Conservation (phyloP, 2,329 filamentous ascomycete genomes). For the Huntiella moniliformis region DNA sequence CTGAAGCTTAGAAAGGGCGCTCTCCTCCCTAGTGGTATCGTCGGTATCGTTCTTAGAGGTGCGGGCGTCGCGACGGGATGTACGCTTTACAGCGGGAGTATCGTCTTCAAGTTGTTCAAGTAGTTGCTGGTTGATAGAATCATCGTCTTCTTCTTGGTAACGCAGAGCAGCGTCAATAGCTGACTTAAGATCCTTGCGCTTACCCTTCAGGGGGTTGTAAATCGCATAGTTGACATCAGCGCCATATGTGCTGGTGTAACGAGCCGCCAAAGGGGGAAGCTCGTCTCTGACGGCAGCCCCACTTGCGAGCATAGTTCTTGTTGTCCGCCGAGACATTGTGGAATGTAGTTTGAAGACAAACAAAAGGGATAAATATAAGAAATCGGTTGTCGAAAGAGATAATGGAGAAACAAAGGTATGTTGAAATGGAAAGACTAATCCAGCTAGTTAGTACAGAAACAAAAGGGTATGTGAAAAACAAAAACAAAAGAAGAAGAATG, state of each 20-base stretch:
- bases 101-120: conserved; percentile 11
- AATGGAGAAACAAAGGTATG: conserved; percentile 1
- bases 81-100: conserved; percentile 5
- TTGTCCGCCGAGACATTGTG: conserved; percentile 7
- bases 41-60: neutral
- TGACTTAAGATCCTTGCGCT: conserved; percentile 13
- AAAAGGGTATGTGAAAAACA: conserved; percentile 7
- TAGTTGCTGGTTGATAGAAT: conserved; percentile 9
- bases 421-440: neutral
- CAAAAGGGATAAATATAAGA: neutral
- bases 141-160: conserved; percentile 9
- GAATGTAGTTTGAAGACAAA: no score
- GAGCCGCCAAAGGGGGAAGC: conserved; percentile 14
- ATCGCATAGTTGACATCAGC: conserved; percentile 13
- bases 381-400: neutral
- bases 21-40: neutral
- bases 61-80: conserved; percentile 1
- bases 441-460: conserved; percentile 1
- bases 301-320: conserved; percentile 4
- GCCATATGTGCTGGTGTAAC: conserved; percentile 15
- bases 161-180: conserved; percentile 13
- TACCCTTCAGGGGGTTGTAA: conserved; percentile 14
- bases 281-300: conserved; percentile 13
- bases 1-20: neutral
- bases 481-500: neutral